Conservation (phyloP, 495 filamentous ascomycete species). For the Aspergillus sclerotioniger region DNA sequence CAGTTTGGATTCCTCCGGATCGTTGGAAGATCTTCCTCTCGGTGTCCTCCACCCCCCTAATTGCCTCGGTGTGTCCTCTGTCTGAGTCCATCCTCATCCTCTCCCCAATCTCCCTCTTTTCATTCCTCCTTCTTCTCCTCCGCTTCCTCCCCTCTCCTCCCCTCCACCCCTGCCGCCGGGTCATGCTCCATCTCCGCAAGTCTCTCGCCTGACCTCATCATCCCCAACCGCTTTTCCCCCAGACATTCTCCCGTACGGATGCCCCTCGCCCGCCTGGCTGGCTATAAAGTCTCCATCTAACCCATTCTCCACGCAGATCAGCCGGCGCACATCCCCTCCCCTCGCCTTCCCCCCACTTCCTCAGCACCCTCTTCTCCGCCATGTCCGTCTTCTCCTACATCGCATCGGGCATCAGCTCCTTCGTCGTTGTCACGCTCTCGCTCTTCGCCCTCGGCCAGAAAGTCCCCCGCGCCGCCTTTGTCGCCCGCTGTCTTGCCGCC, state of each 20-base stretch:
- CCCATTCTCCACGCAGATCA: not conserved
- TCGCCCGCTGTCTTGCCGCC: constrained; percentile 67
- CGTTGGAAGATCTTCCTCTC: constrained; percentile 2
- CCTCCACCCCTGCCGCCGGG: not conserved
- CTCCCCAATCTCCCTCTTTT: not conserved
- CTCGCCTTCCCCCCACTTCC: too few species aligned
- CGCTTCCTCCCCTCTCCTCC: not conserved
- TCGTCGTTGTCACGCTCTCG: constrained; percentile 51
- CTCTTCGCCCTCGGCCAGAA: constrained; percentile 58
- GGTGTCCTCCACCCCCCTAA: not conserved
- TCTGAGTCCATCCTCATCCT: not conserved
- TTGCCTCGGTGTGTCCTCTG: not conserved
- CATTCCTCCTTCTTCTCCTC: not conserved
- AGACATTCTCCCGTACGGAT: not conserved
- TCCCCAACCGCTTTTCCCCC: constrained; percentile 3
- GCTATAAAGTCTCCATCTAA: not conserved
- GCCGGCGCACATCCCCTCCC: not conserved
- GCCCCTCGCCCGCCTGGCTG: not conserved
- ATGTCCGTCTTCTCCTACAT: constrained; percentile 49
- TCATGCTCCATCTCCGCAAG: constrained; percentile 7
- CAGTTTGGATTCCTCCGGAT: not conserved
- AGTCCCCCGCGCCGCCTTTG: constrained; percentile 60
- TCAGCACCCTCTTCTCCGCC: constrained; percentile 5
- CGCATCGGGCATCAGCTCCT: constrained; percentile 53
- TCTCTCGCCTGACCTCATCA: constrained; percentile 22